Evolutionary conservation across 139 green algal species (phyloP), one percentile per base, ranked within the genome.

Genomic region (Coelastrella sp.): DNA sequence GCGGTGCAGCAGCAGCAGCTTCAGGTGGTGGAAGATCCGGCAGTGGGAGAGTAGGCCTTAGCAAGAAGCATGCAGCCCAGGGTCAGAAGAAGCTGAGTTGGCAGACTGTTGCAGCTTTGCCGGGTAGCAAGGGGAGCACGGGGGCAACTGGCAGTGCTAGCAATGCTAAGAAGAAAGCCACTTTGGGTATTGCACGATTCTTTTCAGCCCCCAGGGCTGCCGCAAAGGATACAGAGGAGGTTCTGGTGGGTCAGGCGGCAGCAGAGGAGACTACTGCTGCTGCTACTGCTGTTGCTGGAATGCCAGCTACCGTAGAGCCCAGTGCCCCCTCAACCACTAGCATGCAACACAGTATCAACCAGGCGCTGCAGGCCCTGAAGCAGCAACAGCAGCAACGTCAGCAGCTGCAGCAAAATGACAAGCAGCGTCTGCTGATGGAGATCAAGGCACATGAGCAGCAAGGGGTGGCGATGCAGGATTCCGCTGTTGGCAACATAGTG

Each of bases 331-430:
- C 74, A 48, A 27, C 74, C 40, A 83, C 1, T n/a, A 30, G 19
- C 76, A 45, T 84, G 62, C 60, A 75, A 38, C 23, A 59, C 35
- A 81, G 41, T 50, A 81, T 81, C 34, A 21, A 15, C 17, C 32
- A 48, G 15, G 73, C 73, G 1, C 23, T 84, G 59, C 77, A 84
- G 13, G 51, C 77, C 19, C n/a, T 84, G 57, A 41, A 40, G 59
- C 59, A 84, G 25, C 34, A 84, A 19, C 40, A 84, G 59, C 59
- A 84, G 43, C 77, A 84, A 40, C 77, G 40, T n/a, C 38, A 73
- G 38, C 59, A 84, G 38, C 59, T 63, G 45, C 23, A 66, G 23
- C 34, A 50, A 35, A 25, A 5, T 23, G 37, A 82, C 32, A 35
- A 82, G 37, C 53, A 82, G 75, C 53, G 69, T 25, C 11, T 51